Conservation (phyloP, 345 rosid genomes). For the Dipteronia dyeriana region DNA sequence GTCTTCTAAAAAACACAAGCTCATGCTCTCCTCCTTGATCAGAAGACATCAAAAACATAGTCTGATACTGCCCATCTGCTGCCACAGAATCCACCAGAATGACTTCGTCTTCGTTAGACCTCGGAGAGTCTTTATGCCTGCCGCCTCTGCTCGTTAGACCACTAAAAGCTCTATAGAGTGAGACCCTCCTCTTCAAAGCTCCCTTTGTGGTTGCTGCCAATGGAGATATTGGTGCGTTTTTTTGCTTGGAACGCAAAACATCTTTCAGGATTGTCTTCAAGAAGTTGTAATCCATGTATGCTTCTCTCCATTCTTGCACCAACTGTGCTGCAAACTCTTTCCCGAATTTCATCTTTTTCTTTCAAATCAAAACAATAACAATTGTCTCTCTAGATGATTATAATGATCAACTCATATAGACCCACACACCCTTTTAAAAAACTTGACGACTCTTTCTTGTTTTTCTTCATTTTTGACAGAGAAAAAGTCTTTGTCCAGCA, state of each 20-base stretch:
- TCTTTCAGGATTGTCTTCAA: no score
- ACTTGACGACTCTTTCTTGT: no score
- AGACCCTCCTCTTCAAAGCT: slow-evolving; percentile 36
- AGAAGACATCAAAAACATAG: slow-evolving; percentile 56
- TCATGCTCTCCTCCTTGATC: slow-evolving; percentile 62
- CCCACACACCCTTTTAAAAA: no score
- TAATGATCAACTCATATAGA: no score
- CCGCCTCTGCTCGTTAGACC: slow-evolving; percentile 36
- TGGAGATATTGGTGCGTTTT: slow-evolving; percentile 26
- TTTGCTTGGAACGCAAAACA: slow-evolving; percentile 30
- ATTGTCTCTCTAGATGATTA: no score
- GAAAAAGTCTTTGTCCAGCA: no score
- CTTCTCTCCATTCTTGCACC: slow-evolving; percentile 77
- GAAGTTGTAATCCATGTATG: slow-evolving; percentile 54
- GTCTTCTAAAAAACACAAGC: slow-evolving; percentile 49
- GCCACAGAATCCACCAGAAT: slow-evolving; percentile 42
- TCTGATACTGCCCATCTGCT: slow-evolving; percentile 36
- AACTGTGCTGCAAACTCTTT: slow-evolving; percentile 59
- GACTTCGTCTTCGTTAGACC: slow-evolving; percentile 34
- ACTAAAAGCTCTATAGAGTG: slow-evolving; percentile 65
- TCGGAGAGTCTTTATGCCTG: slow-evolving; percentile 1
- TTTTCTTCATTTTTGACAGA: no score
- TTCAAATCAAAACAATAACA: background rate
- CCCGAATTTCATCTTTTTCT: slow-evolving; percentile 57
- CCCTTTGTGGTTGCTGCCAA: slow-evolving; percentile 10